Evolutionary conservation across 179 eudicot species (phyloP), one percentile per base, ranked within the genome.

Genomic region (Sideroxylon spinosum): DNA sequence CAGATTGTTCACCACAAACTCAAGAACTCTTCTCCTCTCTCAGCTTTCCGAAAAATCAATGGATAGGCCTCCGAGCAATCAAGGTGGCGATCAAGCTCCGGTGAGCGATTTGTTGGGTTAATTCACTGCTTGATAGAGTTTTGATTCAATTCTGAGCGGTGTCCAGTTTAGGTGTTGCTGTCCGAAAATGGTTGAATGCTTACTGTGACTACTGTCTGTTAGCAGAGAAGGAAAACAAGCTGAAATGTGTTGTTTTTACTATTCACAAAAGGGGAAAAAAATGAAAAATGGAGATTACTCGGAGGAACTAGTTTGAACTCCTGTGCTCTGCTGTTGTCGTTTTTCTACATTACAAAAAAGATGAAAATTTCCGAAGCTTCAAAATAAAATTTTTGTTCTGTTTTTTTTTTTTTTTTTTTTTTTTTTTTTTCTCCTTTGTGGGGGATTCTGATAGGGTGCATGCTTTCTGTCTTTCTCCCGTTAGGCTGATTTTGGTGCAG

Each of bases 71-170:
- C 63, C 87, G 8, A 62, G 60, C 76, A 84, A 80, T 64, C 84
- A 82, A 46, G 76, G 83, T 74, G 84, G 90, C 77, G 88, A 81
- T 79, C 88, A 77, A 81, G 48, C 82, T 66, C 79, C 61, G 84
- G 88, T 85, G 79, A 7, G 13, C 29, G 6, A 50, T 59, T 28
- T 3, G 68, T 23, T 67, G 17, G 76, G 25, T 57, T 46, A 7
- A 68, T 4, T 66, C 48, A 6, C n/a, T 48, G 0, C 12, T 13
- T 6, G 14, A 28, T 28, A 20, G 63, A 59, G n/a, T 6, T 59
- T 59, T 4, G 63, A 59, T 59, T 19, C 22, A 19, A 19, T 20
- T 59, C 8, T 59, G 9, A 20, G 23, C 25, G 3, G 23, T 14
- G 4, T 9, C 1, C 25, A 25, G 13, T 0, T 16, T 6, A 14